phyloP scores from a whole-genome alignment of 2,329 filamentous ascomycete species.

The Botrytis aclada region DNA sequence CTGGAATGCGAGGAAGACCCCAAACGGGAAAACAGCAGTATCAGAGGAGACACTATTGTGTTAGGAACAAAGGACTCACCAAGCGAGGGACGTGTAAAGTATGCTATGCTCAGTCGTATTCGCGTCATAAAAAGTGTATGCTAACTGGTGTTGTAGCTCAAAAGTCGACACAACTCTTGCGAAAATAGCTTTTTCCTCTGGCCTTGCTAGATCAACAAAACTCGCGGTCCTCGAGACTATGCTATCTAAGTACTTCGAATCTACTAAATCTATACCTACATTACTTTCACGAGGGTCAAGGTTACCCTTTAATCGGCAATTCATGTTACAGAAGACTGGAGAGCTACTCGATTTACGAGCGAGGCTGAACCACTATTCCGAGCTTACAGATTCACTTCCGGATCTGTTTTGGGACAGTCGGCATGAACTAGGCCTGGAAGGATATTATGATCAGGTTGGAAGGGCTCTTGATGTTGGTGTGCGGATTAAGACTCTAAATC shows the following conservation, averaged over 20 bases:
- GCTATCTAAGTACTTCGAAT: slow-evolving; percentile 80
- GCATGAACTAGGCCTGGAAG: slow-evolving; percentile 85
- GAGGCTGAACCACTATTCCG: slow-evolving; percentile 93
- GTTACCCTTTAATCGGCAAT: slow-evolving; percentile 64
- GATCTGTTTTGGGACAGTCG: slow-evolving; percentile 96
- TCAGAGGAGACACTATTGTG: slow-evolving; percentile 85
- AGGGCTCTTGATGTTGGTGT: slow-evolving; percentile 86
- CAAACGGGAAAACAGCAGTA: slow-evolving; percentile 67
- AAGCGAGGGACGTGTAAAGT: slow-evolving; percentile 41
- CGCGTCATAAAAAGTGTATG: background rate
- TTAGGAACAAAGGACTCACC: slow-evolving; percentile 69
- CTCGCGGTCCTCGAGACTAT: slow-evolving; percentile 85
- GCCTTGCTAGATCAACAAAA: slow-evolving; percentile 88
- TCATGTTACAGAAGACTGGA: slow-evolving; percentile 90
- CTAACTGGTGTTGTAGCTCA: slow-evolving; percentile 24
- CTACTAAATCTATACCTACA: slow-evolving; percentile 76
- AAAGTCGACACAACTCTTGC: slow-evolving; percentile 66
- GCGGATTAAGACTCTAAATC: slow-evolving; percentile 85
- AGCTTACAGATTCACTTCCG: slow-evolving; percentile 89
- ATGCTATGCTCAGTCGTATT: background rate
- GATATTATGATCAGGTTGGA: slow-evolving; percentile 93
- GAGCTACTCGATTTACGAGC: slow-evolving; percentile 86
- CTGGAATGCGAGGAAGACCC: slow-evolving; percentile 81
- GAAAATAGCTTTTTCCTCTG: slow-evolving; percentile 95
- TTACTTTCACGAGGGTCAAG: slow-evolving; percentile 67